phyloP scores from a whole-genome alignment of 2,329 filamentous ascomycete species.

The Penicillium frequentans region DNA sequence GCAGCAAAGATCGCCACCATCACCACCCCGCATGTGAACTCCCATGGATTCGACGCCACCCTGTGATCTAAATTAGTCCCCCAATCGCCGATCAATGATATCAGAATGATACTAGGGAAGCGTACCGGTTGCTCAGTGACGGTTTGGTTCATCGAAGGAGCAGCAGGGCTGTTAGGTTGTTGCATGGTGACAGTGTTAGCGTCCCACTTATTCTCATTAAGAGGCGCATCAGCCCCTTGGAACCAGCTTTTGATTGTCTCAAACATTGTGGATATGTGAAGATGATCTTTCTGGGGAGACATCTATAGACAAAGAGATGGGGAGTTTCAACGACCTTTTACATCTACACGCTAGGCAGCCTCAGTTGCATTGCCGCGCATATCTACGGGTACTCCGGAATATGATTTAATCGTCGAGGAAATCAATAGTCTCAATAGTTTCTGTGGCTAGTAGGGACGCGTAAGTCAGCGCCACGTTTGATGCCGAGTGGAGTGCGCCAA shows the following conservation, averaged over 20 bases:
- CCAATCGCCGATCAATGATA: background rate
- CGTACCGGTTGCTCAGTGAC: conserved; percentile 12
- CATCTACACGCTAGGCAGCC: background rate
- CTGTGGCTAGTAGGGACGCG: conserved; percentile 3
- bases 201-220: conserved; percentile 9
- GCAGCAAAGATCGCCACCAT: conserved; percentile 14
- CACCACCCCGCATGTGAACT: conserved; percentile 14
- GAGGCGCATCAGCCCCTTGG: conserved; percentile 2
- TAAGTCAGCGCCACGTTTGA: conserved; percentile 6
- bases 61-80: background rate
- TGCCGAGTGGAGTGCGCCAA: conserved; percentile 2
- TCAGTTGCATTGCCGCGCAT: background rate
- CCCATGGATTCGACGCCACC: conserved; percentile 5
- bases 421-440: background rate
- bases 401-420: background rate
- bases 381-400: background rate
- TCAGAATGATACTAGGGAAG: background rate
- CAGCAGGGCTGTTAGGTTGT: conserved; percentile 9
- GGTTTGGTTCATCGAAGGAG: conserved; percentile 8
- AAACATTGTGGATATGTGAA: conserved; percentile 9
- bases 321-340: background rate
- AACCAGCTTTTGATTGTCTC: conserved; percentile 10
- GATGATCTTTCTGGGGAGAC: background rate
- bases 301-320: background rate
- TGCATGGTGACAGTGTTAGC: conserved; percentile 11